phyloP scores from a whole-genome alignment of 192 early-diverging fungal genomes.

The Pilobolus umbonatus region DNA sequence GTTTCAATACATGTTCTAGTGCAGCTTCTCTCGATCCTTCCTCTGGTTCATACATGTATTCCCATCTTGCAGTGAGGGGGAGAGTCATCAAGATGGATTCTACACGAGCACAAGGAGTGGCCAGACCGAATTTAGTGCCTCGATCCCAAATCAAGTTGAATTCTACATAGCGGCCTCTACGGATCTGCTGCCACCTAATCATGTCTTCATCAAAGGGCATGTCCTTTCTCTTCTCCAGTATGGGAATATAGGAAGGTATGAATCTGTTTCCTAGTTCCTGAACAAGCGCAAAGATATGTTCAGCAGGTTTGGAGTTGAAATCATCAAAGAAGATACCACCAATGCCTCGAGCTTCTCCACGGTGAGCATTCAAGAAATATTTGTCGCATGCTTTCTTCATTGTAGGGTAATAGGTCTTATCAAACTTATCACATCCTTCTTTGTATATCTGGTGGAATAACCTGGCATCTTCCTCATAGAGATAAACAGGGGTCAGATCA shows the following conservation, averaged over 20 bases:
- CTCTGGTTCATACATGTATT: slow-evolving; percentile 77
- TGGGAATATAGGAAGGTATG: slow-evolving; percentile 80
- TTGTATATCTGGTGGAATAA: slow-evolving; percentile 93
- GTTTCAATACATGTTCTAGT: slow-evolving; percentile 73
- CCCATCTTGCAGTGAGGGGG: slow-evolving; percentile 92
- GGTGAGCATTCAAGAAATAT: slow-evolving; percentile 86
- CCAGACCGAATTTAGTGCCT: slow-evolving; percentile 89
- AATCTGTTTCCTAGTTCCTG: slow-evolving; percentile 73
- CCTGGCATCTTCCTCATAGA: slow-evolving; percentile 85
- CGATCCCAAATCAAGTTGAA: slow-evolving; percentile 97
- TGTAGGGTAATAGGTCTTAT: slow-evolving; percentile 70
- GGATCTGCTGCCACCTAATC: slow-evolving; percentile 91
- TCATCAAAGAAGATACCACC: slow-evolving; percentile 99
- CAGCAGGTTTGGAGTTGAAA: slow-evolving; percentile 60
- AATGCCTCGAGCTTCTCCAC: slow-evolving; percentile 86
- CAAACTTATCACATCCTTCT: slow-evolving; percentile 86
- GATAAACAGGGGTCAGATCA: slow-evolving; percentile 89
- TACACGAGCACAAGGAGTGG: slow-evolving; percentile 91
- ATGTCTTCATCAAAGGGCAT: slow-evolving; percentile 66
- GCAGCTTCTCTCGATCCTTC: slow-evolving; percentile 64
- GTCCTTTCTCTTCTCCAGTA: slow-evolving; percentile 71
- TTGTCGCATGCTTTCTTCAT: slow-evolving; percentile 96
- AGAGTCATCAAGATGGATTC: slow-evolving; percentile 95
- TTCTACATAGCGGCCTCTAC: slow-evolving; percentile 94
- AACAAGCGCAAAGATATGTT: slow-evolving; percentile 80